phyloP scores from a whole-genome alignment of 148 eudicot species.

The Limonium bicolor region DNA sequence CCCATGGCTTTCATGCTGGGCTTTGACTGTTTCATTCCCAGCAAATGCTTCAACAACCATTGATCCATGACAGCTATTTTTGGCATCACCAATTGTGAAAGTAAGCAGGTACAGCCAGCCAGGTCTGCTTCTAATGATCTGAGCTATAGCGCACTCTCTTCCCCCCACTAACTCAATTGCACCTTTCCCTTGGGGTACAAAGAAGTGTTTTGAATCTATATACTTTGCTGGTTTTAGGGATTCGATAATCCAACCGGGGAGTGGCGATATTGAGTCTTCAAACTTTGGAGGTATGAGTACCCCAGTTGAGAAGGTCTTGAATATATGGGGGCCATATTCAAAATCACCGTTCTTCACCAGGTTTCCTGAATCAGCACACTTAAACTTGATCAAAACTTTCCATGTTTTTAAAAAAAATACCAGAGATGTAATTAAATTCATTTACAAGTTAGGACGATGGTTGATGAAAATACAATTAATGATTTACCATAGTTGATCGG shows the following conservation, averaged over 20 bases:
- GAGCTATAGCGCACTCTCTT: constrained; percentile 64
- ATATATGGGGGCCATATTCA: constrained; percentile 56
- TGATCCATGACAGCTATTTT: neutral
- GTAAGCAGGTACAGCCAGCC: neutral
- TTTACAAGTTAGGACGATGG: too few relatives aligned
- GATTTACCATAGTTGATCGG: too few relatives aligned
- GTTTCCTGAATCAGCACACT: too few relatives aligned
- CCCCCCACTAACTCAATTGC: constrained; percentile 62
- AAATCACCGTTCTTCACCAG: constrained; percentile 62
- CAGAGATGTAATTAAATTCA: too few relatives aligned
- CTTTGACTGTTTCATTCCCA: neutral
- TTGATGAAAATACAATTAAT: constrained; percentile 24
- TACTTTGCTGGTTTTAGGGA: constrained; percentile 66
- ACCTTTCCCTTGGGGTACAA: constrained; percentile 38
- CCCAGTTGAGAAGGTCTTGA: constrained; percentile 56
- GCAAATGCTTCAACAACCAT: constrained; percentile 5
- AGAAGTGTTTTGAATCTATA: constrained; percentile 54
- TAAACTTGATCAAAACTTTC: too few relatives aligned
- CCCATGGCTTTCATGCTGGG: neutral
- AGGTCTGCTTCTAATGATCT: constrained; percentile 5
- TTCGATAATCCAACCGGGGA: constrained; percentile 65
- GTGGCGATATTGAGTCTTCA: constrained; percentile 37
- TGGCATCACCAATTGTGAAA: constrained; percentile 3
- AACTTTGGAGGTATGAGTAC: constrained; percentile 56
- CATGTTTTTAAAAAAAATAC: too few relatives aligned